phyloP scores from a whole-genome alignment of 768 basidiomycete genomes.

The Tricholoma hemisulphureum region DNA sequence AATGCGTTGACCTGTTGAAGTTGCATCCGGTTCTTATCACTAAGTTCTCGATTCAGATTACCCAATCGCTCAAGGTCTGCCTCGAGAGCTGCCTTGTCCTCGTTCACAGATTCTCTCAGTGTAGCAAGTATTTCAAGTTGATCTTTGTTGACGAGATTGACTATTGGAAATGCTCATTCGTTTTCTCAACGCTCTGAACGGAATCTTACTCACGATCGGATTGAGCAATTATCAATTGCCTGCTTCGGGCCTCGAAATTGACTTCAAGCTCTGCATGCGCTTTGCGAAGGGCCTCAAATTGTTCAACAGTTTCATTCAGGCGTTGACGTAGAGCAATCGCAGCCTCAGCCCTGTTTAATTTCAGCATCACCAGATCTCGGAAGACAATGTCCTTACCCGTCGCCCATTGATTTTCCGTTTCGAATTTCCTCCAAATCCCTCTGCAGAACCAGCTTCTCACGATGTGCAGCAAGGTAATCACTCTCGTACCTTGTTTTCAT shows the following conservation, averaged over 20 bases:
- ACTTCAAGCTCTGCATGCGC: slow-evolving; percentile 72
- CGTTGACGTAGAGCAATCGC: slow-evolving; percentile 86
- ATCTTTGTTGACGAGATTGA: slow-evolving; percentile 89
- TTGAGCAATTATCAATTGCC: slow-evolving; percentile 78
- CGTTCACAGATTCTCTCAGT: slow-evolving; percentile 83
- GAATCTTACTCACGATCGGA: slow-evolving; percentile 66
- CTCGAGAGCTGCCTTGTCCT: slow-evolving; percentile 79
- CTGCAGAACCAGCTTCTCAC: slow-evolving; percentile 78
- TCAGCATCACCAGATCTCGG: not conserved
- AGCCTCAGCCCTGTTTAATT: slow-evolving; percentile 64
- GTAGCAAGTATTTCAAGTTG: slow-evolving; percentile 87
- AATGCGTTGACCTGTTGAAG: slow-evolving; percentile 83
- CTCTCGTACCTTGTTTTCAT: slow-evolving; percentile 87
- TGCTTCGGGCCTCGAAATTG: slow-evolving; percentile 55
- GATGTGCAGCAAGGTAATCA: slow-evolving; percentile 82
- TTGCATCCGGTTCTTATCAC: slow-evolving; percentile 87
- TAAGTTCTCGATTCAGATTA: slow-evolving; percentile 66
- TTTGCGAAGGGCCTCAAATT: slow-evolving; percentile 69
- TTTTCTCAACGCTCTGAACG: not conserved
- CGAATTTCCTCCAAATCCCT: slow-evolving; percentile 86
- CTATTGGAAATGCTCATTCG: slow-evolving; percentile 37
- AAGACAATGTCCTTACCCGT: slow-evolving; percentile 54
- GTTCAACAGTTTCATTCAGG: slow-evolving; percentile 82
- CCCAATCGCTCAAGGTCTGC: slow-evolving; percentile 62
- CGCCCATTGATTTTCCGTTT: slow-evolving; percentile 78